Evolutionary conservation across 768 basidiomycete species (phyloP), one percentile per base, ranked within the genome.

Genomic region (Amanita rubescens): DNA sequence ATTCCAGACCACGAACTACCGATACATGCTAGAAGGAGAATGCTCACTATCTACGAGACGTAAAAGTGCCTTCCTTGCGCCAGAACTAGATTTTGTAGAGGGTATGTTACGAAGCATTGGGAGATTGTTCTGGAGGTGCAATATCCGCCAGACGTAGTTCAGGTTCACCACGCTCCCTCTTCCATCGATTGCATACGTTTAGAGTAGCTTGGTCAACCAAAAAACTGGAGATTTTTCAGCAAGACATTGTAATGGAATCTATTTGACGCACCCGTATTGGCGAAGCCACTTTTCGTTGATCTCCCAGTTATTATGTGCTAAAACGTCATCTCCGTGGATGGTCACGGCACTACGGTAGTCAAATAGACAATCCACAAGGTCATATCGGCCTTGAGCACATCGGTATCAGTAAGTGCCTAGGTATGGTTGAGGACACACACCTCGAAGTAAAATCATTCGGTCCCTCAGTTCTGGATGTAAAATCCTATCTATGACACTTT

Each of bases 221-320:
- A 67, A 85, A 90, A 44, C 93, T 95, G 60, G 7, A 51, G 20
- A 12, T 34, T 14, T 15, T 37, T 19, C 14, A 14, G 51, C 24
- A 15, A 17, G 32, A 15, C 51, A 30, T 47, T 14, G 27, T 30
- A 5, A 34, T 14, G 37, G 43, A 32, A 22, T 32, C 12, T 49
- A 53, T 37, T n/a, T 22, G 22, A 70, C 81, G 39, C 46, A 92
- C 93, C 84, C 83, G 59, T 89, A 94, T 68, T 87, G 81, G 53
- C 81, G 77, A 42, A 96, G 73, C 82, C 92, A 96, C 49, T 75
- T 73, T 62, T 94, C 92, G 14, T 78, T 75, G 37, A 96, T 75
- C 68, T 97, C 94, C 92, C 94, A 96, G 61, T 90, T 94, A 39
- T 70, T 73, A 60, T 95, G 90, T 3, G 85, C 84, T n/a, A 96